Conservation (phyloP, 352 stramenopile species). For the Globisporangium takayamanum region DNA sequence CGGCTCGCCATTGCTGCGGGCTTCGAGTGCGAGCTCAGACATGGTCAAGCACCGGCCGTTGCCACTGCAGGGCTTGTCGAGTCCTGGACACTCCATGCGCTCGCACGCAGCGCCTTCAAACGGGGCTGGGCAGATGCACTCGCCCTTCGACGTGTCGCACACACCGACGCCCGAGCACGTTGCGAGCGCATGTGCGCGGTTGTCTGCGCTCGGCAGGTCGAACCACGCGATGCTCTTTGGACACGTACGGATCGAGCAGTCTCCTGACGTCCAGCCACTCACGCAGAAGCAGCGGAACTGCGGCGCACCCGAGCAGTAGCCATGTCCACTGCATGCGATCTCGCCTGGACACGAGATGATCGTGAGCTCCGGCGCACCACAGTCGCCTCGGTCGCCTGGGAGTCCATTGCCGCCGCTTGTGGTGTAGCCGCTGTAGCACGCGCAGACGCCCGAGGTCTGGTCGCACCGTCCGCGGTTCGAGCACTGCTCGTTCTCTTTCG, state of each 20-base stretch:
- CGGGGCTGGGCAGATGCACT: constrained; percentile 50
- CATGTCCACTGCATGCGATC: constrained; percentile 60
- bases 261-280: constrained; percentile 47
- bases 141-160: constrained; percentile 52
- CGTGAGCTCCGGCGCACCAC: constrained; percentile 38
- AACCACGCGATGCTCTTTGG: constrained; percentile 62
- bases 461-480: constrained; percentile 69
- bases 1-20: constrained; percentile 43
- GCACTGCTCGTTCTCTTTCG: constrained; percentile 88
- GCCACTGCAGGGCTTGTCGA: constrained; percentile 47
- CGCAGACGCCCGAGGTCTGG: constrained; percentile 74
- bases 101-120: constrained; percentile 70
- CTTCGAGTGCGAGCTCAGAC: constrained; percentile 46
- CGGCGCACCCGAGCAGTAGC: constrained; percentile 59
- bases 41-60: constrained; percentile 68
- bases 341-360: constrained; percentile 56
- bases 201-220: constrained; percentile 45
- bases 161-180: constrained; percentile 64
- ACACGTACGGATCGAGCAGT: constrained; percentile 69
- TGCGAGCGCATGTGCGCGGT: constrained; percentile 42
- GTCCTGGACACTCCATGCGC: constrained; percentile 58
- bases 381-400: constrained; percentile 63
- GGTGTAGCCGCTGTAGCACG: constrained; percentile 78
- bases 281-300: constrained; percentile 70
- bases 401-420: constrained; percentile 53